Percentiles rank a stretch among this genome's conserved stretches.
These are phyloP conservation scores for Botrytis medusae DNA, from an alignment of 2,329 filamentous ascomycete genomes.

Conservation along the genomic window DNA sequence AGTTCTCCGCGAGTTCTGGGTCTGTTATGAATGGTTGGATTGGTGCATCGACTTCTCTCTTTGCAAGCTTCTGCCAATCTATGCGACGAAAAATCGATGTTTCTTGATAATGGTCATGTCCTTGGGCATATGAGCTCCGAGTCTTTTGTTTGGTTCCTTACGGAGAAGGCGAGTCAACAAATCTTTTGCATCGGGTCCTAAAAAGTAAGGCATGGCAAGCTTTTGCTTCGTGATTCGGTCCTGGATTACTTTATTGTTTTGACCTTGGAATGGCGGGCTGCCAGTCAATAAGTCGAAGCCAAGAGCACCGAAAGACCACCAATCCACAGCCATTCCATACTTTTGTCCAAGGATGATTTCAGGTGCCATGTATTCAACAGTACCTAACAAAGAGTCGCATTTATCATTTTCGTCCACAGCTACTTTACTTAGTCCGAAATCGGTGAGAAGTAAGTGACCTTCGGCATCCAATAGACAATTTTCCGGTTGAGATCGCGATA, in stretches of 20 bases:
- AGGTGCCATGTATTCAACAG: slow-evolving; percentile 96
- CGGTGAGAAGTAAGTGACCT: slow-evolving; percentile 89
- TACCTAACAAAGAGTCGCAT: slow-evolving; percentile 90
- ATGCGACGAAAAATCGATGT: slow-evolving; percentile 97
- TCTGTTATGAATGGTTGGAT: slow-evolving; percentile 94
- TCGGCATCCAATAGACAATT: slow-evolving; percentile 92
- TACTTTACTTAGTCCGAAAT: slow-evolving; percentile 96
- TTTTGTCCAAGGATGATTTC: slow-evolving; percentile 85
- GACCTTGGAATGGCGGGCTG: slow-evolving; percentile 83
- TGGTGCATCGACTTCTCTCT: slow-evolving; percentile 79
- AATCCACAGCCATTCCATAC: slow-evolving; percentile 94
- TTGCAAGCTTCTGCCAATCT: slow-evolving; percentile 85
- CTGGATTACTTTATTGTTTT: slow-evolving; percentile 92
- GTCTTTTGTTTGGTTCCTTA: slow-evolving; percentile 87
- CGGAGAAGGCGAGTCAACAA: slow-evolving; percentile 83
- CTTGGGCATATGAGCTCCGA: slow-evolving; percentile 85
- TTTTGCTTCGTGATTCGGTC: slow-evolving; percentile 96
- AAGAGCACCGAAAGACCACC: slow-evolving; percentile 96
- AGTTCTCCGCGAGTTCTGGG: slow-evolving; percentile 95
- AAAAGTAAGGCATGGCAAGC: slow-evolving; percentile 82
- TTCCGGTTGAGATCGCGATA: slow-evolving; percentile 95
- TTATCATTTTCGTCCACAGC: slow-evolving; percentile 67
- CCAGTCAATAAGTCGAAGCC: slow-evolving; percentile 93
- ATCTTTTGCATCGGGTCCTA: slow-evolving; percentile 90
- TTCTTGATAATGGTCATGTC: slow-evolving; percentile 83